A percentile compares a stretch with the other conserved stretches of the same genome.
Conservation (phyloP, 768 basidiomycete species). For the Leucocoprinus birnbaumii region DNA sequence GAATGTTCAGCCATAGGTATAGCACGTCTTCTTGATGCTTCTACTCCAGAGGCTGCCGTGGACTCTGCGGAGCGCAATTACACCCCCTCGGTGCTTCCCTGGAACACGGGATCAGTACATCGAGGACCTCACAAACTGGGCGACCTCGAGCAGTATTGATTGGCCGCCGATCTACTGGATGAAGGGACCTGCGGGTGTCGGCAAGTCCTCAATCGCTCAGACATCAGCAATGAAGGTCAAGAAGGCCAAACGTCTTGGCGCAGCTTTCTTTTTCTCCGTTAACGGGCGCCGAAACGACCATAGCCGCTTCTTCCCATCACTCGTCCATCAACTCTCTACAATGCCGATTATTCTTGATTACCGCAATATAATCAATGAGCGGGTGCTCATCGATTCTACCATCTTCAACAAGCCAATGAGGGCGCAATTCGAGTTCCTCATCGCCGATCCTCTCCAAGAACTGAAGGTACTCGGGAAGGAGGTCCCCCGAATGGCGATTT, state of each 20-base stretch:
- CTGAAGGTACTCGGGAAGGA: not conserved
- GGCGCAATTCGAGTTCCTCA: not conserved
- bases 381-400: not conserved
- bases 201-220: constrained; percentile 7
- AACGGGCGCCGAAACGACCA: not conserved
- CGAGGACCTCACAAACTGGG: not conserved
- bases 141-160: not conserved
- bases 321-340: constrained; percentile 8
- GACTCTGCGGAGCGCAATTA: not conserved
- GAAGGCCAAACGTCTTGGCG: not conserved
- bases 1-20: not conserved
- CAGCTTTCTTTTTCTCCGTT: constrained; percentile 6
- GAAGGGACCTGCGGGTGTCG: constrained; percentile 8
- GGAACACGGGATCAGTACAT: not conserved
- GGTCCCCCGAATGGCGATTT: not conserved
- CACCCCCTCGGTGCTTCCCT: not conserved
- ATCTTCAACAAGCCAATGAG: not conserved
- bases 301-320: not conserved
- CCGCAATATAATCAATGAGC: not conserved
- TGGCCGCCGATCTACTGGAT: not conserved
- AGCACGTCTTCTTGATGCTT: not conserved
- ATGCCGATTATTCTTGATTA: not conserved
- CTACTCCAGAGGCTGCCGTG: not conserved
- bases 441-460: not conserved
- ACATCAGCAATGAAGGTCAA: not conserved